phyloP scores from a whole-genome alignment of 371 early-diverging fungal genomes.

The Mucor mucedo region DNA sequence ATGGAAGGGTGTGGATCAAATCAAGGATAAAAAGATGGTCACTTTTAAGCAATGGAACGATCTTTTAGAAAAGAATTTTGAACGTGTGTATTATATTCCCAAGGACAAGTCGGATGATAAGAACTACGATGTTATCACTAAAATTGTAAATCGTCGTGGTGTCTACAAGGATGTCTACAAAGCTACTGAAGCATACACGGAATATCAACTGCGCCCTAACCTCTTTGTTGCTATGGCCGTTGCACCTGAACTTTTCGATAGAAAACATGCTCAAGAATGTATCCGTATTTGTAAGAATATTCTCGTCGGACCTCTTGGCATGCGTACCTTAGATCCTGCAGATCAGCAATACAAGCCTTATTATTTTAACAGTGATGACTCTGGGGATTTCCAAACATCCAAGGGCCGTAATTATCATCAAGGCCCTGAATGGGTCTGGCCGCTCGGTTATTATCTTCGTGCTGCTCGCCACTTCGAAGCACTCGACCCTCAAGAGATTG shows the following conservation, averaged over 20 bases:
- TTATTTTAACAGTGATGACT: conserved; percentile 92
- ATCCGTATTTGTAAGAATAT: conserved; percentile 68
- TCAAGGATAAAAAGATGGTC: conserved; percentile 36
- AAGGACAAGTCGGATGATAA: conserved; percentile 53
- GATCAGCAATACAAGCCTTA: conserved; percentile 90
- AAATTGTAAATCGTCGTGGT: conserved; percentile 87
- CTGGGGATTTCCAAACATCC: conserved; percentile 79
- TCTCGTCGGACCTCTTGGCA: conserved; percentile 88
- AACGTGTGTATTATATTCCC: conserved; percentile 89
- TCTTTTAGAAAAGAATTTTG: conserved; percentile 82
- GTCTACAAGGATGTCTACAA: conserved; percentile 94
- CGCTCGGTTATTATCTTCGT: conserved; percentile 84
- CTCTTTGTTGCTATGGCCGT: conserved; percentile 90
- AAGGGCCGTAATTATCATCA: conserved; percentile 98
- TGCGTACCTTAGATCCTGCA: conserved; percentile 91
- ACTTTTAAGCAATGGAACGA: conserved; percentile 80
- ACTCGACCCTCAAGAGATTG: conserved; percentile 49
- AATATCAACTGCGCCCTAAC: conserved; percentile 95
- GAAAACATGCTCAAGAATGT: conserved; percentile 73
- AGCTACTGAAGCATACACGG: conserved; percentile 73
- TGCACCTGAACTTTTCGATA: conserved; percentile 91
- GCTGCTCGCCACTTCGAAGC: conserved; percentile 79
- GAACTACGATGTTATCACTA: conserved; percentile 64
- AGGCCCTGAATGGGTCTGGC: conserved; percentile 98
- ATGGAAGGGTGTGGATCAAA: conserved; percentile 52